Conservation (phyloP, 1,284 basidiomycete genomes). For the Neolentinus lepideus region DNA sequence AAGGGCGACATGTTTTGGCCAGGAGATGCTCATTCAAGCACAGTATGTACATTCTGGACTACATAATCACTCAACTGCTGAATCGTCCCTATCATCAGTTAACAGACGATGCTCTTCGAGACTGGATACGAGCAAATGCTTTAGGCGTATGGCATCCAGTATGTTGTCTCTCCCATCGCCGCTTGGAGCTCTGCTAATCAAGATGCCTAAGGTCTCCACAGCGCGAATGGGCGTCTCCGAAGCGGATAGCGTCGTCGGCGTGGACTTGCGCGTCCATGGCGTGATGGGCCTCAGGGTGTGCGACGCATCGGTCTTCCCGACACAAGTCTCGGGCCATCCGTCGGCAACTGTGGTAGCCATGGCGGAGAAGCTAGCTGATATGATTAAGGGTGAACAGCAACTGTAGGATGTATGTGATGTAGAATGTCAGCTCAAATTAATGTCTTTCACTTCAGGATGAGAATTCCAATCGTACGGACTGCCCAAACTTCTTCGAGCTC, state of each 20-base stretch:
- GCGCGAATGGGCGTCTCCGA: constrained; percentile 25
- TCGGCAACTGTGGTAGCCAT: constrained; percentile 21
- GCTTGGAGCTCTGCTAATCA: background rate
- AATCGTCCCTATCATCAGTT: constrained; percentile 7
- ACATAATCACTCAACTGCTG: constrained; percentile 3
- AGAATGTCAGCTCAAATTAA: too few species aligned
- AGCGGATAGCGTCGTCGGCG: constrained; percentile 32
- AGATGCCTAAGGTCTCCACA: constrained; percentile 7
- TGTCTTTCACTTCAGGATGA: too few species aligned
- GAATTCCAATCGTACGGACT: too few species aligned
- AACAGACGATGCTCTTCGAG: constrained; percentile 31
- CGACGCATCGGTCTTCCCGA: constrained; percentile 39
- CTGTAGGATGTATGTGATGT: too few species aligned
- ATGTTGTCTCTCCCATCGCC: constrained; percentile 14
- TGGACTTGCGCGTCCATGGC: constrained; percentile 37
- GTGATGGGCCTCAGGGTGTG: constrained; percentile 31
- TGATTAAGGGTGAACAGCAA: constrained; percentile 16
- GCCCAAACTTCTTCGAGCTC: too few species aligned
- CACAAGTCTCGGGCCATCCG: constrained; percentile 24
- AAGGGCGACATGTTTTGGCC: constrained; percentile 24
- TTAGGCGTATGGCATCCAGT: constrained; percentile 35
- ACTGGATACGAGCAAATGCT: constrained; percentile 25
- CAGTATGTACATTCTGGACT: constrained; percentile 10
- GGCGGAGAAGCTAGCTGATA: constrained; percentile 24
- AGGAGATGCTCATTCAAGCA: constrained; percentile 18